A percentile compares a stretch with the other conserved stretches of the same genome.
Conservation (phyloP, 257 asterid genomes). For the Striga asiatica region DNA sequence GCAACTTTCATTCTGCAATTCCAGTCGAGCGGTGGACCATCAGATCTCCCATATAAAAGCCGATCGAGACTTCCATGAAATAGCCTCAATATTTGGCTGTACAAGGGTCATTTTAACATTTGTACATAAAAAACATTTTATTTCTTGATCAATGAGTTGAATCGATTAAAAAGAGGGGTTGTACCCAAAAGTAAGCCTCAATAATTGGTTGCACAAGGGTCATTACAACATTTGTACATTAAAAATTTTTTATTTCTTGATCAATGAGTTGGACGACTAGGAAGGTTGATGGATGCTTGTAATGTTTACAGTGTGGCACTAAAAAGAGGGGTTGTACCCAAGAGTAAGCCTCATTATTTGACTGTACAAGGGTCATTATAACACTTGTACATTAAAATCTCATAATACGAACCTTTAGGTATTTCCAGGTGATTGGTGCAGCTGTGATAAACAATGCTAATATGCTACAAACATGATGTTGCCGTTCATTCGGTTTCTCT, state of each 20-base stretch:
- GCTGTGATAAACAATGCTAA: too few species aligned
- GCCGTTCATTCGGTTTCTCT: background rate
- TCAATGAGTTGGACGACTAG: constrained; percentile 36
- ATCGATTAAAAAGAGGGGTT: constrained; percentile 35
- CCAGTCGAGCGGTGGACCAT: constrained; percentile 93
- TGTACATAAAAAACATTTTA: background rate
- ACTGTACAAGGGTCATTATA: background rate
- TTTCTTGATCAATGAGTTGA: constrained; percentile 35
- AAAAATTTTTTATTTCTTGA: constrained; percentile 29
- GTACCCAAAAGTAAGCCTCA: constrained; percentile 33
- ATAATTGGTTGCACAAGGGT: constrained; percentile 1
- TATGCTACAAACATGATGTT: background rate
- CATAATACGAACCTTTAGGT: too few species aligned
- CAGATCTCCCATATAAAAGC: constrained; percentile 74
- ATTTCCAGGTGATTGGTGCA: too few species aligned
- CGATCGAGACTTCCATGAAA: constrained; percentile 81
- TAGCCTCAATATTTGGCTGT: constrained; percentile 28
- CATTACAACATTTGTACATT: too few species aligned
- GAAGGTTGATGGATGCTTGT: constrained; percentile 28
- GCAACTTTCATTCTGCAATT: constrained; percentile 83
- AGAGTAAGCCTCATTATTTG: constrained; percentile 26
- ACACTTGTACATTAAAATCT: background rate
- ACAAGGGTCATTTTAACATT: too few species aligned
- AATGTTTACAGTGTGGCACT: constrained; percentile 42
- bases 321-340: constrained; percentile 38